These are phyloP conservation scores for Macrophomina pseudophaseolina DNA, from an alignment of 2,329 filamentous ascomycete genomes.

Conservation along the genomic window DNA sequence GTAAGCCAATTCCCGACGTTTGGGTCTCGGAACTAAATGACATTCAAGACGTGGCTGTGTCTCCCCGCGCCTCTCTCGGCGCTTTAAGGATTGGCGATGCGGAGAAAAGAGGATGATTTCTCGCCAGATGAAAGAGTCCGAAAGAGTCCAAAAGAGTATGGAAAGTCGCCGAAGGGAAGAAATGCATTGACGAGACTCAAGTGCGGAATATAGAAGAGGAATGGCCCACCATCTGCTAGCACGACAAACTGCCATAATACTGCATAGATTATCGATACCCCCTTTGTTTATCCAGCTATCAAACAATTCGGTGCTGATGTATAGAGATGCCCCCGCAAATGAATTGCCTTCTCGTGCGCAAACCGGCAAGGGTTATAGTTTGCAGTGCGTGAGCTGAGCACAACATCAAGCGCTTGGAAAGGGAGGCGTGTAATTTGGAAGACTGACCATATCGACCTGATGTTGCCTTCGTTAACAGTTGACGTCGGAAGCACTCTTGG, in stretches of 20 bases:
- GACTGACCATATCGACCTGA: too few species aligned
- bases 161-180: not conserved
- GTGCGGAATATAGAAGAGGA: not conserved
- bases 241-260: not conserved
- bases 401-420: too few species aligned
- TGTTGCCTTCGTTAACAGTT: not conserved
- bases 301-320: too few species aligned
- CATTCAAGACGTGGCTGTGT: not conserved
- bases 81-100: not conserved
- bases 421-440: too few species aligned
- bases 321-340: too few species aligned
- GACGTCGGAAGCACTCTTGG: not conserved
- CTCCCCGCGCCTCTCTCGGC: not conserved
- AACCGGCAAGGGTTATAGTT: too few species aligned
- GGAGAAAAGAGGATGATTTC: not conserved
- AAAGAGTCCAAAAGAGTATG: not conserved
- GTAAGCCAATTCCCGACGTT: not conserved
- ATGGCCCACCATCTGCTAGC: not conserved
- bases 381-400: too few species aligned
- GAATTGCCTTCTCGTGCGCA: too few species aligned
- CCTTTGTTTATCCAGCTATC: not conserved
- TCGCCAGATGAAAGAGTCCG: not conserved
- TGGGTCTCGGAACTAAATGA: not conserved
- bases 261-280: conserved; percentile 3
- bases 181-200: not conserved